Evolutionary conservation across 495 filamentous ascomycete genomes (phyloP), one percentile per base, ranked within the genome.

Genomic region (Aspergillus incahuasiensis): DNA sequence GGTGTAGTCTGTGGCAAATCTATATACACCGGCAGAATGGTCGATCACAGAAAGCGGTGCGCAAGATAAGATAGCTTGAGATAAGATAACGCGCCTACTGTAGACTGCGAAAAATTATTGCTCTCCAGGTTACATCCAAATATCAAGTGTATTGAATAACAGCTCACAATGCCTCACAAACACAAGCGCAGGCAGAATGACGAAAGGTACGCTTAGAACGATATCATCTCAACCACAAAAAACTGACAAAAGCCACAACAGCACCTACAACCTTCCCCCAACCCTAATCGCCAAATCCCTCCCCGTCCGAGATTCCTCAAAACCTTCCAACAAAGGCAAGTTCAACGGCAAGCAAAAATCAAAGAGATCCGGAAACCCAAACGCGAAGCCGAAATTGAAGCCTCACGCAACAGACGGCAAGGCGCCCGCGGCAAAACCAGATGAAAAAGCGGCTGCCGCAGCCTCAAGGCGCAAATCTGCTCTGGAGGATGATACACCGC

Each of bases 121-220:
- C 38, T 24, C 28, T 15, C 56, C 28, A 49, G 19, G 13, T 3
- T 7, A 35, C 6, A 35, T 6, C 32, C 32, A 11, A 35, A 2
- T 35, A 35, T 2, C 4, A 35, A 15, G 6, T 6, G 6, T 11
- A 35, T 11, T 15, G 32, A 35, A 30, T 19, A 30, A n/a, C 8
- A 60, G 49, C 16, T 52, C 69, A 78, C 41, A 52, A 94, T 94
- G 89, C 89, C 89, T 74, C 88, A 92, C 77, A 94, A 92, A 69
- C 89, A 94, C 67, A 90, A 86, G 66, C 46, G 79, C 76, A 64
- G 82, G 67, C 65, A 82, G 55, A 80, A 81, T 52, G 78, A 64
- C 50, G 50, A 71, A 39, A 53, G 60, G 72, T 80, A 74, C 15
- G 15, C 2, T 13, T n/a, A n/a, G n/a, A n/a, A n/a, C n/a, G n/a